Conservation (phyloP, 805 yeast species). For the Metschnikowia vanudenii region DNA sequence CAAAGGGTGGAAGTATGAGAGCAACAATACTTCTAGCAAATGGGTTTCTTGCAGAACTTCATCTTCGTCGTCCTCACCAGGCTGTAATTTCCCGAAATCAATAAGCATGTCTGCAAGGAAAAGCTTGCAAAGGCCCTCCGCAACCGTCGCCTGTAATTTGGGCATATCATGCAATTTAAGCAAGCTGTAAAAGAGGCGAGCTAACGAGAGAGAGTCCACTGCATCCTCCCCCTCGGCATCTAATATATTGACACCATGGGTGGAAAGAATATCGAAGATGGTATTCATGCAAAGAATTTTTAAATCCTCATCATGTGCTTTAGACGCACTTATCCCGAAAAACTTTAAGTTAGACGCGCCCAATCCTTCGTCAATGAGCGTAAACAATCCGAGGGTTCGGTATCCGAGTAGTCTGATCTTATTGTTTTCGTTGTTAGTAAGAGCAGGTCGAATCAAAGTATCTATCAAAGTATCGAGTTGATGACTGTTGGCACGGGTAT, state of each 20-base stretch:
- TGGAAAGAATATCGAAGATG: conserved; percentile 73
- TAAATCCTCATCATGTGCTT: conserved; percentile 57
- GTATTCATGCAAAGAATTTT: conserved; percentile 64
- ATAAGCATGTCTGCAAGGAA: conserved; percentile 72
- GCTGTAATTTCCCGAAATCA: conserved; percentile 36
- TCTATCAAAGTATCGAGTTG: conserved; percentile 69
- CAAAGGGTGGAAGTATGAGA: conserved; percentile 72
- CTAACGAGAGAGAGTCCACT: conserved; percentile 64
- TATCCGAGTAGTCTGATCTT: conserved; percentile 62
- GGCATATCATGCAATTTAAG: conserved; percentile 57
- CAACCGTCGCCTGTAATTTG: conserved; percentile 73
- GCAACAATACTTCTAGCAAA: conserved; percentile 64
- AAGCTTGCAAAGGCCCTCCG: conserved; percentile 83
- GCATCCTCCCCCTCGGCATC: conserved; percentile 50
- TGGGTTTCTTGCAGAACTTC: conserved; percentile 33
- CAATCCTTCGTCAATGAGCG: conserved; percentile 60
- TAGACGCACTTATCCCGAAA: conserved; percentile 67
- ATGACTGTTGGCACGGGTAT: conserved; percentile 61
- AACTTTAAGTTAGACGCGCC: conserved; percentile 65
- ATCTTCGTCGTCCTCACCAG: conserved; percentile 14
- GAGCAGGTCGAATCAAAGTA: conserved; percentile 76
- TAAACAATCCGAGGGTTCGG: conserved; percentile 74
- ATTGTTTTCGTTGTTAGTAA: conserved; percentile 47
- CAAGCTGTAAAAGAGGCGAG: conserved; percentile 66
- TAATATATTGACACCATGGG: conserved; percentile 69